phyloP scores from a whole-genome alignment of 305 asterid species.

The Fraxinus sp. region DNA sequence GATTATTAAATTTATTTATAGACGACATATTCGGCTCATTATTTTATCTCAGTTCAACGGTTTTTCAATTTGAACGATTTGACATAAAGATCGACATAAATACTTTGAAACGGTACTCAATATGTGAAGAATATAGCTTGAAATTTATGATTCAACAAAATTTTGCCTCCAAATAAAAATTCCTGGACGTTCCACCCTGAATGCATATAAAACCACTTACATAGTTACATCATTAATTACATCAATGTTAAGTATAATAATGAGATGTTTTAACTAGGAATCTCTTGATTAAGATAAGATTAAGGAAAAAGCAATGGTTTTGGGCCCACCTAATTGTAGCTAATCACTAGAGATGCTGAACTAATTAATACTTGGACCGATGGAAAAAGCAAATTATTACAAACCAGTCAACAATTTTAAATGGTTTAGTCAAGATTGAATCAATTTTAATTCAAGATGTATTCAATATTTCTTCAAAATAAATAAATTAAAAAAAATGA shows the following conservation, averaged over 20 bases:
- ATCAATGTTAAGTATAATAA: background rate
- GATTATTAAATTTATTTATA: no score
- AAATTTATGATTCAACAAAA: background rate
- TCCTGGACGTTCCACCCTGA: background rate
- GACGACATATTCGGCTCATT: background rate
- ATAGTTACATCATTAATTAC: background rate
- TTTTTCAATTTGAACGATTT: background rate
- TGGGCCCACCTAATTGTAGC: background rate
- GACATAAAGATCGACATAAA: background rate
- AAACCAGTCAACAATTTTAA: background rate
- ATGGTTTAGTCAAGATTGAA: background rate
- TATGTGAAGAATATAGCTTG: background rate
- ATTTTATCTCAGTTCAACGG: background rate
- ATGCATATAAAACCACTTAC: background rate
- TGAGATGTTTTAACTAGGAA: background rate
- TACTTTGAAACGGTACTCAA: background rate
- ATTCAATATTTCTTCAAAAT: background rate
- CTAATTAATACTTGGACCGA: background rate
- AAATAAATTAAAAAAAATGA: background rate
- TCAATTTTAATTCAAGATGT: background rate
- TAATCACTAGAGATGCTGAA: background rate
- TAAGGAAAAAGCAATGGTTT: background rate
- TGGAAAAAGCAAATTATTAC: background rate
- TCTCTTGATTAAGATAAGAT: background rate
- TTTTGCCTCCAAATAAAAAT: background rate